Conservation (phyloP, 331 rosid species). For the Pyracantha coccinea region DNA sequence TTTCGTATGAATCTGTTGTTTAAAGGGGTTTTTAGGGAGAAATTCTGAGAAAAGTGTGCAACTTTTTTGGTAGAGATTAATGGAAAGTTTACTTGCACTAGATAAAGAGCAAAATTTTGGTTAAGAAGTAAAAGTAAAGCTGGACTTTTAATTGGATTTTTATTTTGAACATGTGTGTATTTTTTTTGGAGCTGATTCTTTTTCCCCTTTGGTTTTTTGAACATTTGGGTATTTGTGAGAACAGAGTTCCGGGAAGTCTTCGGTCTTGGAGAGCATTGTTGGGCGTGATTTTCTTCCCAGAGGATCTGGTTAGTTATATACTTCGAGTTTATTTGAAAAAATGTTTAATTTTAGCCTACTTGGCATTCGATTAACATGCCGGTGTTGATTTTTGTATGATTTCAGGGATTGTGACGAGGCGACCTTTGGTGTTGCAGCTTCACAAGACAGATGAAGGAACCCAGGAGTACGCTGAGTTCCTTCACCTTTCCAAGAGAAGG, state of each 20-base stretch:
- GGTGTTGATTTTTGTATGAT: not conserved
- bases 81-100: not conserved
- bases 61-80: not conserved
- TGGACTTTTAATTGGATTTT: not conserved
- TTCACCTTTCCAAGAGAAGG: slow-evolving; percentile 64
- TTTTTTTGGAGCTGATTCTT: not conserved
- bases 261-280: slow-evolving; percentile 83
- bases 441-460: slow-evolving; percentile 58
- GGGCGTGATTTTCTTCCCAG: slow-evolving; percentile 95
- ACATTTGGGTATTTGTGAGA: not conserved
- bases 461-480: slow-evolving; percentile 88
- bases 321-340: not conserved
- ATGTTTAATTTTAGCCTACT: not conserved
- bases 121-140: not conserved
- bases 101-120: not conserved
- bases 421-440: slow-evolving; percentile 93
- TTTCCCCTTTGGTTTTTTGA: not conserved
- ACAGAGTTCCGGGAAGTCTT: slow-evolving; percentile 96
- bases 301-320: slow-evolving; percentile 65
- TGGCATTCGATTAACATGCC: not conserved
- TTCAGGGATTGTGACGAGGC: slow-evolving; percentile 86
- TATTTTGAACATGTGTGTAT: not conserved
- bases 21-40: not conserved
- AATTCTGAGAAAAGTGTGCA: not conserved
- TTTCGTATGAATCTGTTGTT: not conserved